These are phyloP conservation scores for Microsporum canis DNA, from an alignment of 2,329 filamentous ascomycete genomes.

Conservation along the genomic window DNA sequence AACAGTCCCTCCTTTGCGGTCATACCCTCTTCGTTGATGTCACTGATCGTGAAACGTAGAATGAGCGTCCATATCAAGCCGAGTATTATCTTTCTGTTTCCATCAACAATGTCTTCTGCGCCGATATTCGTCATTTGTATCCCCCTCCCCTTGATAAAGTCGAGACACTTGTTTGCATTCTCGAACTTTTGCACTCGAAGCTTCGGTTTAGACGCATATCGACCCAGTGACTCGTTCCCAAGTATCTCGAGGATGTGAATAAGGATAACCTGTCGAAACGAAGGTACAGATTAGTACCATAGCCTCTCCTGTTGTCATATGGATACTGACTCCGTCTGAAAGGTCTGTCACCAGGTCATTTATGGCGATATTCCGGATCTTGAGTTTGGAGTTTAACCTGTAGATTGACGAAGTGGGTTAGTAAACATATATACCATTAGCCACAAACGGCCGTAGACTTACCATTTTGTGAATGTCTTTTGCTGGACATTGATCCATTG, in stretches of 20 bases:
- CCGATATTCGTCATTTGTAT: slow-evolving; percentile 99
- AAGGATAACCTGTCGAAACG: slow-evolving; percentile 58
- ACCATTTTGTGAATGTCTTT: slow-evolving; percentile 99
- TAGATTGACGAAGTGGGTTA: background rate
- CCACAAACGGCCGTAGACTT: slow-evolving; percentile 8
- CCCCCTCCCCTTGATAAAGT: slow-evolving; percentile 80
- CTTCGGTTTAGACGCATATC: slow-evolving; percentile 93
- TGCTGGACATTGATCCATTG: slow-evolving; percentile 72
- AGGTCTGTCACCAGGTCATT: slow-evolving; percentile 81
- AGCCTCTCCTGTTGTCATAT: background rate
- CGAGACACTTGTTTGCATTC: slow-evolving; percentile 89
- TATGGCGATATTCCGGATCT: slow-evolving; percentile 63
- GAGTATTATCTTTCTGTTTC: slow-evolving; percentile 93
- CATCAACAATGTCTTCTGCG: slow-evolving; percentile 95
- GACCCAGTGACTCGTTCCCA: slow-evolving; percentile 83
- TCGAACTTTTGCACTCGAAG: slow-evolving; percentile 94
- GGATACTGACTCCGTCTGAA: slow-evolving; percentile 70
- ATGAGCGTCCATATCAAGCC: slow-evolving; percentile 98
- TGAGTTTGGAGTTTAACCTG: slow-evolving; percentile 94
- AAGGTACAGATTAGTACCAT: background rate
- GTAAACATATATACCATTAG: slow-evolving; percentile 2
- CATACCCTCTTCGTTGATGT: slow-evolving; percentile 96
- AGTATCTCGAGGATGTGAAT: slow-evolving; percentile 97
- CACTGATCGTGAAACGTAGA: slow-evolving; percentile 93
- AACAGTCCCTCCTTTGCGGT: slow-evolving; percentile 92